phyloP scores from a whole-genome alignment of 345 rosid genomes.

The Camelina neglecta region DNA sequence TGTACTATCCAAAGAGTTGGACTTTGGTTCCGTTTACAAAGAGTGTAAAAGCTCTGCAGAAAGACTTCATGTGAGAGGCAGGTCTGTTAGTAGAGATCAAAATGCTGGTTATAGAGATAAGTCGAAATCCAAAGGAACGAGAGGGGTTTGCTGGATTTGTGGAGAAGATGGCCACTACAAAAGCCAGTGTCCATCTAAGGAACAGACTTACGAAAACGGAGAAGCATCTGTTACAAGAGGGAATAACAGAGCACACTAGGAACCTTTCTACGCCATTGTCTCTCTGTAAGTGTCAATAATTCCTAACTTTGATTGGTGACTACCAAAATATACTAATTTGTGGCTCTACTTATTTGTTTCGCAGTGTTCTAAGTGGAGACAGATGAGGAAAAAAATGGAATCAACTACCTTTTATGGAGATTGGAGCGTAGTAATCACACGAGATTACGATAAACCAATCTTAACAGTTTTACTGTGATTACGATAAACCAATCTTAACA shows the following conservation, averaged over 20 bases:
- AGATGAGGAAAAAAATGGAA: too few species aligned
- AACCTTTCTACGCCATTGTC: too few species aligned
- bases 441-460: too few species aligned
- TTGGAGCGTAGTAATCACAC: too few species aligned
- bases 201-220: neutral
- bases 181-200: constrained; percentile 3
- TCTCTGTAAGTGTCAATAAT: neutral
- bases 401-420: too few species aligned
- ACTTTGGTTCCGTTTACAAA: neutral
- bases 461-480: too few species aligned
- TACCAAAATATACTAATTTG: too few species aligned
- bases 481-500: too few species aligned
- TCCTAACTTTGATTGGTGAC: neutral
- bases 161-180: constrained; percentile 27
- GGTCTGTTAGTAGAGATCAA: neutral
- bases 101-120: neutral
- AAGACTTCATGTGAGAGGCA: neutral
- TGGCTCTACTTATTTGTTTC: too few species aligned
- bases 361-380: too few species aligned
- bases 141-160: constrained; percentile 17
- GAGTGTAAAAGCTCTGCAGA: neutral
- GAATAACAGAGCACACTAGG: neutral
- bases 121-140: constrained; percentile 1
- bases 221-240: neutral
- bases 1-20: constrained; percentile 13